Evolutionary conservation across 148 eudicot genomes (phyloP), one percentile per base, ranked within the genome.

Genomic region (Vaccinium myrtillus): DNA sequence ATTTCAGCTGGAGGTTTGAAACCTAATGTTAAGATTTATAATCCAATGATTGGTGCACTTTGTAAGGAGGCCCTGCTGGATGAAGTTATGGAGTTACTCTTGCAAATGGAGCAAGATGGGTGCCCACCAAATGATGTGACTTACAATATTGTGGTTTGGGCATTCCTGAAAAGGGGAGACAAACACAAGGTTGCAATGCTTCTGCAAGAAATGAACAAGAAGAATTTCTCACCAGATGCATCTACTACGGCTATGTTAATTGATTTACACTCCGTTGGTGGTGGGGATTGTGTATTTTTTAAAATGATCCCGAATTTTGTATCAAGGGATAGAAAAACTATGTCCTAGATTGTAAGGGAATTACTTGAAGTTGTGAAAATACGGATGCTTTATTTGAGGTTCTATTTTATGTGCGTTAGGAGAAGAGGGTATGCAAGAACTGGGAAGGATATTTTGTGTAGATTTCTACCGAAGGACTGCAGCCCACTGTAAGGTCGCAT

Each of bases 311-410:
- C 19, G 11, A 59, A 59, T 18, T 8, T 59, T 19, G 65, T 59
- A 93, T 43, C 94, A 8, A 51, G 10, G 54, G 54, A 51, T 51
- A 51, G 13, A 51, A 65, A 69, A 11, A 54, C 15, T 3, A 13
- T 54, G 58, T 2, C 4, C 0, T 54, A 12, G 11, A 54, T 54
- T 11, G 15, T 14, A 2, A 14, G 15, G 58, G 4, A 14, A 54
- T 12, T 54, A 14, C 58, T 13, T 13, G 11, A 54, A 12, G 2
- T 54, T 11, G 0, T 2, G 3, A 54, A 54, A 10, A 12, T 54
- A 54, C 2, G 12, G 16, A 54, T 54, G 56, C 43, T 39, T 39
- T 43, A 36, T 36, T 36, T 36, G 39, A 36, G 39, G 39, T 36
- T 36, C 39, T 36, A 36, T 36, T 36, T 36, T 36, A 36, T 36